phyloP scores from a whole-genome alignment of 805 yeast genomes.

The Barnettozyma wickerhamii region DNA sequence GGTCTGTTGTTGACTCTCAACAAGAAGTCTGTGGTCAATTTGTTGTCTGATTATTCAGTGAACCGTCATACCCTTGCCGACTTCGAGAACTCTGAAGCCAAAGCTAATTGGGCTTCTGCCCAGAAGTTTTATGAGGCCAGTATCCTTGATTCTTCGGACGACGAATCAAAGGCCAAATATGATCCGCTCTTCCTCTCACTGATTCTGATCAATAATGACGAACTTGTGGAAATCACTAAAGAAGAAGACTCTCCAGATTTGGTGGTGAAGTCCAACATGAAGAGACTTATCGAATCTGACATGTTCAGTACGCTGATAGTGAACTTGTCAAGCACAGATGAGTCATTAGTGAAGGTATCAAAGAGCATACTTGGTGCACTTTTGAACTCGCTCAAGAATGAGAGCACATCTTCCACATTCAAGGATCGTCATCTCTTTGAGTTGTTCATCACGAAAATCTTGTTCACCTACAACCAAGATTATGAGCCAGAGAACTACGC shows the following conservation, averaged over 20 bases:
- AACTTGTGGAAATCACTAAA: conserved; percentile 40
- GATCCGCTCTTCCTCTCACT: conserved; percentile 71
- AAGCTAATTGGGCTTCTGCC: conserved; percentile 27
- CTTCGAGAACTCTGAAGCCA: conserved; percentile 1
- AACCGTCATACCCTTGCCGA: conserved; percentile 28
- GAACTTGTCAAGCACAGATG: conserved; percentile 37
- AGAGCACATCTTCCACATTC: conserved; percentile 33
- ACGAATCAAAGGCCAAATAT: conserved; percentile 36
- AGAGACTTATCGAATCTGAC: conserved; percentile 51
- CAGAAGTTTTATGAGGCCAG: conserved; percentile 27
- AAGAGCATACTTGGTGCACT: conserved; percentile 41
- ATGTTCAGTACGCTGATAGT: conserved; percentile 48
- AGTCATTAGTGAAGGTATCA: conserved; percentile 32
- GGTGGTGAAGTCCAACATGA: conserved; percentile 42
- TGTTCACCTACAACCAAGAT: conserved; percentile 28
- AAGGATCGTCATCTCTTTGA: conserved; percentile 55
- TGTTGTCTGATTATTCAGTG: conserved; percentile 36
- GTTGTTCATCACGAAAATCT: conserved; percentile 43
- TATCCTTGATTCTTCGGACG: conserved; percentile 15
- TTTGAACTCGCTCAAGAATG: conserved; percentile 37
- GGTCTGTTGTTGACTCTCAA: conserved; percentile 49
- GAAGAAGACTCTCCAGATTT: conserved; percentile 25
- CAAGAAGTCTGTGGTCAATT: conserved; percentile 44
- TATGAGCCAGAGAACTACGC: conserved; percentile 26
- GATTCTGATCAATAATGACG: conserved; percentile 59